Percentiles rank a stretch among this genome's conserved stretches.
These are phyloP conservation scores for Zymoseptoria pseudotritici DNA, from an alignment of 2,329 filamentous ascomycete species.

Conservation along the genomic window DNA sequence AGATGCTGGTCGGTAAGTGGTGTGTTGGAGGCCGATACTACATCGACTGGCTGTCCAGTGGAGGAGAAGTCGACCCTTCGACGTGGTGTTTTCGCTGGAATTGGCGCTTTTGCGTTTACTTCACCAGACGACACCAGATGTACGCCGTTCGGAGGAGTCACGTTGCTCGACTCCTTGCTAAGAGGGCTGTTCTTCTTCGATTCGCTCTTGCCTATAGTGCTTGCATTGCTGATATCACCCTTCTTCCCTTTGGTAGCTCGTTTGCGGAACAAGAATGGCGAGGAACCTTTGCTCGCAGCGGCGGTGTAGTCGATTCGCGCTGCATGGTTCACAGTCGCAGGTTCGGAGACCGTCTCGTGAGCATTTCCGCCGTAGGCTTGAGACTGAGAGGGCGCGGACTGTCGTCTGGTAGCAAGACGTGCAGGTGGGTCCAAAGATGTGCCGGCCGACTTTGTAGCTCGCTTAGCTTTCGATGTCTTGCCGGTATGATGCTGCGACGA, in stretches of 20 bases:
- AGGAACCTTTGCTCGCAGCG: constrained; percentile 9
- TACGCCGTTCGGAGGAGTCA: background rate
- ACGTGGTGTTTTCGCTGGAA: constrained; percentile 2
- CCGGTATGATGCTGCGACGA: background rate
- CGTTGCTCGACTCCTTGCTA: background rate
- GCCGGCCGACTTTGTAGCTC: constrained; percentile 9
- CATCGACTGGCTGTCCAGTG: background rate
- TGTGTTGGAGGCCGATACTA: constrained; percentile 5
- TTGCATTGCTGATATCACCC: background rate
- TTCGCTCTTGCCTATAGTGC: background rate
- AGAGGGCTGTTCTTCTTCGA: background rate
- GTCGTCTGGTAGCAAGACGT: constrained; percentile 6
- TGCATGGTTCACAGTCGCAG: background rate
- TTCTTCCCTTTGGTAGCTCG: constrained; percentile 9
- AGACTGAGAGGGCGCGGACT: constrained; percentile 12
- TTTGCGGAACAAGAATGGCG: constrained; percentile 26
- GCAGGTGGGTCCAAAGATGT: background rate
- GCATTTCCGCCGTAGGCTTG: background rate
- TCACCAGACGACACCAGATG: background rate
- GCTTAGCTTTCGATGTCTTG: constrained; percentile 2
- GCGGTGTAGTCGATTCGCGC: constrained; percentile 5
- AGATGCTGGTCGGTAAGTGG: constrained; percentile 15
- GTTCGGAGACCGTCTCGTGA: background rate
- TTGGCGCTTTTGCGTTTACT: background rate
- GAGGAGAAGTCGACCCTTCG: constrained; percentile 3